A percentile compares a stretch with the other conserved stretches of the same genome.
These are phyloP conservation scores for Pestalotiopsis sp. DNA, from an alignment of 2,329 filamentous ascomycete genomes.

Conservation along the genomic window DNA sequence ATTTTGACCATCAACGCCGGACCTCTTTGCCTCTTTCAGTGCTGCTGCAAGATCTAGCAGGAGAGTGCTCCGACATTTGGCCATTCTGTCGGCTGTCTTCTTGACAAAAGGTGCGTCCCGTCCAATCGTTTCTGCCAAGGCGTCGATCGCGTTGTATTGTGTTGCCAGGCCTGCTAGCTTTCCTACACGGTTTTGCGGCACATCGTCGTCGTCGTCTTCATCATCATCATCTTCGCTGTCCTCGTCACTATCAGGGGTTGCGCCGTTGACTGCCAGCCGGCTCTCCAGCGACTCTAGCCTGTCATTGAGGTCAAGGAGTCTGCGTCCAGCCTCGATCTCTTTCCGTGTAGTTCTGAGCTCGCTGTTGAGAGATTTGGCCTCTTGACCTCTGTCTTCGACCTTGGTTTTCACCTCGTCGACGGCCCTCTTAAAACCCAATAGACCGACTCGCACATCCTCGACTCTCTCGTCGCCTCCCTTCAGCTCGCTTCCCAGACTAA, in stretches of 20 bases:
- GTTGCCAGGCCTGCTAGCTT: conserved; percentile 49
- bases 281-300: conserved; percentile 65
- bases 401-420: conserved; percentile 72
- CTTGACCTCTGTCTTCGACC: conserved; percentile 64
- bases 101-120: conserved; percentile 51
- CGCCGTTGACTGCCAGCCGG: conserved; percentile 57
- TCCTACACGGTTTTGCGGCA: conserved; percentile 48
- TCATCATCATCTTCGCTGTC: conserved; percentile 35
- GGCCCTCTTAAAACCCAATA: conserved; percentile 83
- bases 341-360: conserved; percentile 68
- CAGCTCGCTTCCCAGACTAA: conserved; percentile 79
- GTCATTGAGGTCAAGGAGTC: conserved; percentile 69
- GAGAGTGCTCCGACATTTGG: conserved; percentile 57
- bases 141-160: conserved; percentile 46
- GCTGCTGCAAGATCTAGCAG: conserved; percentile 58
- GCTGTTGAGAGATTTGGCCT: conserved; percentile 64
- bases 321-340: conserved; percentile 63
- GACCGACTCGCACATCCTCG: conserved; percentile 83
- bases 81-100: conserved; percentile 55
- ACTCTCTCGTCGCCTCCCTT: conserved; percentile 89
- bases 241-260: conserved; percentile 32
- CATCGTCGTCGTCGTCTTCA: conserved; percentile 30
- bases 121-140: conserved; percentile 47
- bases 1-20: conserved; percentile 43
- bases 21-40: conserved; percentile 42